These are phyloP conservation scores for Vishniacozyma victoriae DNA, from an alignment of 768 basidiomycete species.

Conservation along the genomic window DNA sequence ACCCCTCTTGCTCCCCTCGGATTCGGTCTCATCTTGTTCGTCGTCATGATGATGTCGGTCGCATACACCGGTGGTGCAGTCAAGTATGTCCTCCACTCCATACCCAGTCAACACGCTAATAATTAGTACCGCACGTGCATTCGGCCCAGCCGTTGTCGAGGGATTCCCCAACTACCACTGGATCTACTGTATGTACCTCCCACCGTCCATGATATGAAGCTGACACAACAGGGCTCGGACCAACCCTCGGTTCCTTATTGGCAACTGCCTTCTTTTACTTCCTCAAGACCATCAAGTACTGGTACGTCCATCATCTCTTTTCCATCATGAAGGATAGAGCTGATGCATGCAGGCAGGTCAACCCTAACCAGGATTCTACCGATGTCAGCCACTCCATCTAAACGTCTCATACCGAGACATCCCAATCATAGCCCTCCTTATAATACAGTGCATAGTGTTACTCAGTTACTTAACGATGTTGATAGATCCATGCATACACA, in stretches of 20 bases:
- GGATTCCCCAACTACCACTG: slow-evolving; percentile 38
- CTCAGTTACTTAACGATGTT: too few species aligned
- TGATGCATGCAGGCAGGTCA: slow-evolving; percentile 8
- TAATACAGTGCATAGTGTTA: too few species aligned
- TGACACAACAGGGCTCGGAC: slow-evolving; percentile 55
- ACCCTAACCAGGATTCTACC: slow-evolving; percentile 18
- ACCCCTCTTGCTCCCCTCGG: slow-evolving; percentile 40
- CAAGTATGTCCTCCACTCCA: slow-evolving; percentile 30
- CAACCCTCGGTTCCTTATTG: slow-evolving; percentile 61
- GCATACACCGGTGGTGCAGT: slow-evolving; percentile 42
- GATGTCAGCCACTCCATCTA: too few species aligned
- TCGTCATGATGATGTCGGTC: slow-evolving; percentile 39
- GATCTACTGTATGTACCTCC: slow-evolving; percentile 38
- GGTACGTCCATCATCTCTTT: slow-evolving; percentile 14
- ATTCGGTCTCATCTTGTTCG: slow-evolving; percentile 38
- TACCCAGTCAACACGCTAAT: neutral
- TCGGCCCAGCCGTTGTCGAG: slow-evolving; percentile 37
- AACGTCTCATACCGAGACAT: too few species aligned
- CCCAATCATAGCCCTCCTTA: too few species aligned
- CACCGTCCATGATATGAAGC: neutral
- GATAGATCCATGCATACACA: too few species aligned
- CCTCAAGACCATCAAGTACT: slow-evolving; percentile 51
- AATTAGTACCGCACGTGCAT: slow-evolving; percentile 40
- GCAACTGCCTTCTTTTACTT: slow-evolving; percentile 57
- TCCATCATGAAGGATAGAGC: neutral